Percentiles rank a stretch among this genome's conserved stretches.
Evolutionary conservation across 169 alveolate species (phyloP).

Genomic region (Besnoitia besnoiti): DNA sequence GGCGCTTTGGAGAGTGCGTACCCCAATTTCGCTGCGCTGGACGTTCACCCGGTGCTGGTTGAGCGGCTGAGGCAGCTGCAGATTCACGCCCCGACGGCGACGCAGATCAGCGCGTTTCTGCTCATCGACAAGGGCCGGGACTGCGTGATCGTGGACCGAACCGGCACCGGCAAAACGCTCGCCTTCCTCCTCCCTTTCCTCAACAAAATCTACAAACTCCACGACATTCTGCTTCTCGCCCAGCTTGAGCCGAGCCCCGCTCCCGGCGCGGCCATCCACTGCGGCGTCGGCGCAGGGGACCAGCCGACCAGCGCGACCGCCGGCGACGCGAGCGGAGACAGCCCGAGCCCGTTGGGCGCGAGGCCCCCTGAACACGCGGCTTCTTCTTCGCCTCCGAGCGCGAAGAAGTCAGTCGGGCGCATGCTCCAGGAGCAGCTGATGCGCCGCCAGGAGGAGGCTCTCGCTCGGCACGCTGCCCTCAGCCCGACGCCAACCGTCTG

Average conservation of each 20-base stretch:
- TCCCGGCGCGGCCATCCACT: neutral
- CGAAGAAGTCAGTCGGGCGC: neutral
- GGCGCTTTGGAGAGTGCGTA: neutral
- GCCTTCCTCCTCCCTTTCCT: slow-evolving; percentile 41
- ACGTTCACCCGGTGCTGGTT: slow-evolving; percentile 16
- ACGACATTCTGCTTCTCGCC: slow-evolving; percentile 15
- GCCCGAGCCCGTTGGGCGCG: neutral
- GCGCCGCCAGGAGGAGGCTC: neutral
- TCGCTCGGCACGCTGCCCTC: slow-evolving; percentile 10
- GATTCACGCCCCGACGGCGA: neutral
- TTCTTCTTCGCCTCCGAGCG: no score
- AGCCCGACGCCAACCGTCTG: neutral
- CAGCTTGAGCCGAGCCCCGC: neutral
- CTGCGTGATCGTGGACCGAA: slow-evolving; percentile 1
- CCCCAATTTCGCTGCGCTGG: neutral
- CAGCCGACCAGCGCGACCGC: neutral
- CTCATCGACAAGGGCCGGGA: slow-evolving; percentile 36
- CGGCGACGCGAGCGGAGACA: no score
- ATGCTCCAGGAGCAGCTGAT: slow-evolving; percentile 18
- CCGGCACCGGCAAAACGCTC: slow-evolving; percentile 44
- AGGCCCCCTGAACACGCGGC: neutral
- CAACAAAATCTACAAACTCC: slow-evolving; percentile 43
- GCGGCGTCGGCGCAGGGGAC: neutral
- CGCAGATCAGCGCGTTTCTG: slow-evolving; percentile 45
- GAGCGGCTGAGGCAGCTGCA: slow-evolving; percentile 27